phyloP scores from a whole-genome alignment of 345 rosid species.

The Euphorbia pulcherrima region DNA sequence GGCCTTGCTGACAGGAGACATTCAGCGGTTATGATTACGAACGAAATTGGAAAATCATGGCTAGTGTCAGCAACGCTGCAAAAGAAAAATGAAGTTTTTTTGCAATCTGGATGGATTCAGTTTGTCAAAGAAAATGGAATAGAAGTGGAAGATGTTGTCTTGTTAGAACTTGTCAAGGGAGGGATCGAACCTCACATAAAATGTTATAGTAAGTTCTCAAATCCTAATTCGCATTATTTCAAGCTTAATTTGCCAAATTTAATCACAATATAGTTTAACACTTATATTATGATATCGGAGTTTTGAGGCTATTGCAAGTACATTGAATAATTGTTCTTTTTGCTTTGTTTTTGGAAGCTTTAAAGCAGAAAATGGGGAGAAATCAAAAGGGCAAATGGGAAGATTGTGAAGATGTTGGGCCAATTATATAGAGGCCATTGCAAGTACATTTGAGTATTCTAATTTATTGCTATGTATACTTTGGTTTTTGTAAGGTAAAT shows the following conservation, averaged over 20 bases:
- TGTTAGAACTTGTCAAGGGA: constrained; percentile 7
- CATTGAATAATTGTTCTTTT: not conserved
- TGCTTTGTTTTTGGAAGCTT: not conserved
- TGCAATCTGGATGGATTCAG: constrained; percentile 1
- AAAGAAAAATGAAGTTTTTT: not conserved
- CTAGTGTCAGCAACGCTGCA: not conserved
- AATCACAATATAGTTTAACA: too few relatives aligned
- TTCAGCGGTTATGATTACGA: constrained; percentile 4
- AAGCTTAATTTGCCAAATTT: too few relatives aligned
- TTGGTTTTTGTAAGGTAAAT: too few relatives aligned
- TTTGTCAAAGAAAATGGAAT: constrained; percentile 9
- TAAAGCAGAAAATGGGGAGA: not conserved
- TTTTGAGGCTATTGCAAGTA: not conserved
- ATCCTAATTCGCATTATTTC: too few relatives aligned
- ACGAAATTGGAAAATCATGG: constrained; percentile 15
- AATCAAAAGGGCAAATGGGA: not conserved
- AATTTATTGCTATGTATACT: too few relatives aligned
- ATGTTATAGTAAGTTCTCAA: constrained; percentile 3
- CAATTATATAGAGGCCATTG: too few relatives aligned
- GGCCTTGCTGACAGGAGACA: not conserved
- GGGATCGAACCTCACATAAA: constrained; percentile 2
- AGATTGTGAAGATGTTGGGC: too few relatives aligned
- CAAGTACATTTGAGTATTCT: too few relatives aligned
- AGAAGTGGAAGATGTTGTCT: constrained; percentile 5
- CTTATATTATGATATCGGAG: not conserved